Evolutionary conservation across 495 filamentous ascomycete genomes (phyloP), one percentile per base, ranked within the genome.

Genomic region (Lasiosphaeriaceae sp.): DNA sequence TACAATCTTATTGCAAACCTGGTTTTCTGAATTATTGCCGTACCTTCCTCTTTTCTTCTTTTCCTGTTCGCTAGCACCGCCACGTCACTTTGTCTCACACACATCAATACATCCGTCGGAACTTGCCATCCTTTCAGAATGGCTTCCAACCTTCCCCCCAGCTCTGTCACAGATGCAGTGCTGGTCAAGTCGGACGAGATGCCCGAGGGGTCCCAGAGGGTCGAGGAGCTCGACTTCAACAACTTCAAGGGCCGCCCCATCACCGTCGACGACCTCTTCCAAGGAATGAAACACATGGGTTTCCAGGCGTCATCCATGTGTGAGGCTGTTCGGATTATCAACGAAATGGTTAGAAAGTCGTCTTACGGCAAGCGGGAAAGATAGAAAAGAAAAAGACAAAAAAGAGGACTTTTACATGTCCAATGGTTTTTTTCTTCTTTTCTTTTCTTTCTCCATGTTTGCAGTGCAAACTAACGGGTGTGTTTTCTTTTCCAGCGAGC

Each of bases 181-280:
- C 80, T 98, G n/a, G 86, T 92, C 56, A 82, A 87, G 35, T 97
- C 94, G 2, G 86, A 86, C 37, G 87, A 91, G 19, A 82, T 97
- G 44, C 90, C 95, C 2, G 78, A 81, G 54, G 86, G 78, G 20
- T 79, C 87, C 4, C 82, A 84, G 52, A 77, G 86, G 65, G 92
- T 97, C 12, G 79, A 84, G 63, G 94, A 95, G 35, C 79, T 97
- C 50, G 95, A 97, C 64, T 97, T 97, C 74, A 88, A 96, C 72
- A 70, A 86, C 24, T 89, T 86, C 65, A 77, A 81, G 52, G 84
- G 84, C 37, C 81, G 83, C 16, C 80, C 84, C 61, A 89, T 97
- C 60, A 96, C 90, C 2, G 90, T 89, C 31, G 85, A 87, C 16
- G 90, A 96, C 65, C 75, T 99, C 60, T 78, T 93, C 14, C 78